Percentiles rank a stretch among this genome's conserved stretches.
These are phyloP conservation scores for Sclerospora graminicola DNA, from an alignment of 352 stramenopile genomes.

Conservation along the genomic window DNA sequence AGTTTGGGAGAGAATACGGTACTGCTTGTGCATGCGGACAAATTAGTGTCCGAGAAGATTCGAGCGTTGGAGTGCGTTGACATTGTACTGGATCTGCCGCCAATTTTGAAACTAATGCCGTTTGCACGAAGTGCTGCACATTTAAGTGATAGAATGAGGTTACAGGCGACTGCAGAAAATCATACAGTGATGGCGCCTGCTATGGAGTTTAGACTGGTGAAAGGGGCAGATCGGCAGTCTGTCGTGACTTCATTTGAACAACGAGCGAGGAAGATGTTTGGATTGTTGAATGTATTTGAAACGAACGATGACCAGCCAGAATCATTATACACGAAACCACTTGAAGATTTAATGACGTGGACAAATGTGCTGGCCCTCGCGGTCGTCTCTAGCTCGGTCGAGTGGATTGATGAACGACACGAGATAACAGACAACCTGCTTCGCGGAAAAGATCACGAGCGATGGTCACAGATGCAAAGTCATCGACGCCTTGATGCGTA, in stretches of 20 bases:
- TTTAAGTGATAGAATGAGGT: slow-evolving; percentile 20
- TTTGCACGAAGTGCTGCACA: slow-evolving; percentile 45
- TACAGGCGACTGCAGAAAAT: neutral
- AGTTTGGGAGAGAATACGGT: slow-evolving; percentile 30
- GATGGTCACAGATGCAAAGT: slow-evolving; percentile 16
- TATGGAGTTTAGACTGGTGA: slow-evolving; percentile 52
- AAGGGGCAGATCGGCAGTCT: slow-evolving; percentile 17
- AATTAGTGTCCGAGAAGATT: slow-evolving; percentile 19
- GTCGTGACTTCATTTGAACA: slow-evolving; percentile 31
- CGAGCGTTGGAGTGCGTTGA: slow-evolving; percentile 37
- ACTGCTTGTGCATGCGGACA: slow-evolving; percentile 43
- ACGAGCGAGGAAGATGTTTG: slow-evolving; percentile 26
- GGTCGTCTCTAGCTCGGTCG: slow-evolving; percentile 37
- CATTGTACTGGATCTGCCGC: slow-evolving; percentile 30
- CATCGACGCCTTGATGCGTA: slow-evolving; percentile 52
- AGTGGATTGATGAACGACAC: slow-evolving; percentile 47
- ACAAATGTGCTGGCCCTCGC: slow-evolving; percentile 39
- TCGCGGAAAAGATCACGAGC: slow-evolving; percentile 14
- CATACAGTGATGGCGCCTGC: slow-evolving; percentile 22
- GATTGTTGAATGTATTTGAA: slow-evolving; percentile 57
- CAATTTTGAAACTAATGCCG: slow-evolving; percentile 64
- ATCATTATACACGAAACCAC: slow-evolving; percentile 40
- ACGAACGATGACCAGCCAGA: slow-evolving; percentile 17
- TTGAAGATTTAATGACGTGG: slow-evolving; percentile 50
- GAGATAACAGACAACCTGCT: slow-evolving; percentile 27